Percentiles rank a stretch among this genome's conserved stretches.
Conservation (phyloP, 768 basidiomycete genomes). For the Neoboletus brunneissimus region DNA sequence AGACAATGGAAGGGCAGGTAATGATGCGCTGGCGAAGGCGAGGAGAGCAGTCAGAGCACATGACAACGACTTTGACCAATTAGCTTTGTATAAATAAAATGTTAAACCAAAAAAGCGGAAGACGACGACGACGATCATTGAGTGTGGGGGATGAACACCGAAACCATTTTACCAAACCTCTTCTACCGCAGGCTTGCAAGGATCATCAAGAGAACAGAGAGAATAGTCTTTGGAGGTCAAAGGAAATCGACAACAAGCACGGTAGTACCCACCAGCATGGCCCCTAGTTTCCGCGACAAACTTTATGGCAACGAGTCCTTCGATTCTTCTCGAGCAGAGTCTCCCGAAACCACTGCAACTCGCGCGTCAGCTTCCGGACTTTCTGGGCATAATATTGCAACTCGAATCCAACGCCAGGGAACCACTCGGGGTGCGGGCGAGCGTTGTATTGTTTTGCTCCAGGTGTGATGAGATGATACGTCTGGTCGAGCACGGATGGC, state of each 20-base stretch:
- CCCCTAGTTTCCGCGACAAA: slow-evolving; percentile 29
- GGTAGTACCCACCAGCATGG: slow-evolving; percentile 25
- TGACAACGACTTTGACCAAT: no score
- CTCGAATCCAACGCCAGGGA: slow-evolving; percentile 31
- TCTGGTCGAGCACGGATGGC: not conserved
- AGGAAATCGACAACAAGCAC: not conserved
- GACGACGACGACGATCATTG: no score
- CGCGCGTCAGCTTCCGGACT: slow-evolving; percentile 16
- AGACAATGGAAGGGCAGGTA: no score
- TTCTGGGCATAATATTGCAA: slow-evolving; percentile 12
- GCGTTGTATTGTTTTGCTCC: slow-evolving; percentile 16
- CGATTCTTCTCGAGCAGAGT: slow-evolving; percentile 16
- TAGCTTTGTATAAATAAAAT: no score
- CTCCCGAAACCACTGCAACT: slow-evolving; percentile 13
- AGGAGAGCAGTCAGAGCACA: no score
- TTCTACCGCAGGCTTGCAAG: not conserved
- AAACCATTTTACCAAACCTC: not conserved
- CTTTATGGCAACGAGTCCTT: slow-evolving; percentile 27
- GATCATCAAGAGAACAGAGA: not conserved
- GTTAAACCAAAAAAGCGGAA: no score
- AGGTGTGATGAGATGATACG: slow-evolving; percentile 3
- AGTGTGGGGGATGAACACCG: no score
- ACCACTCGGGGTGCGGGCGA: slow-evolving; percentile 32
- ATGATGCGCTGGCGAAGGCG: no score
- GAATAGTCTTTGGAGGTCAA: not conserved